Evolutionary conservation across 2,329 filamentous ascomycete species (phyloP), one percentile per base, ranked within the genome.

Genomic region (Dactylellina sp.): DNA sequence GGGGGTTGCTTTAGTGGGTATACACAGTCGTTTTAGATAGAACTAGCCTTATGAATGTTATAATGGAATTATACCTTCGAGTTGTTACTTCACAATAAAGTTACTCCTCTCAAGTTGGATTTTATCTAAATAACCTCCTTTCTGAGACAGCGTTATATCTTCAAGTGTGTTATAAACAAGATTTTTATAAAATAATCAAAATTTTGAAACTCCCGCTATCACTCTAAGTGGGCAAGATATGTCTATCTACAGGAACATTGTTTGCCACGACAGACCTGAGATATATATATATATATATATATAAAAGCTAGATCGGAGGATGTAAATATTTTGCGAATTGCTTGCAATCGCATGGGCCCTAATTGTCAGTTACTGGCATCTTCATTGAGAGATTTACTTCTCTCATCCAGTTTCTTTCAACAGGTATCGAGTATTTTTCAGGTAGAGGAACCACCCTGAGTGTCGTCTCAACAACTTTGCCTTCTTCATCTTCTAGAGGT

Each of bases 361-460:
- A 47, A 20, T 12, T 0, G 4, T 50, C 49, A 9, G 16, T 9
- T 12, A 32, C 16, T 5, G 39, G 24, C 40, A 74, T 62, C 18
- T 53, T 40, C 7, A 61, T 55, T 6, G 55, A 53, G 37, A 74
- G 61, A 35, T 74, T 74, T 11, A 74, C 60, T 24, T 74, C 70
- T 14, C 47, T 74, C 25, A 74, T 40, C 61, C 61, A 66, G 16
- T 61, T 61, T 18, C 42, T 66, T 12, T 66, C 57, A 24, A 74
- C 70, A 7, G 53, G 40, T 16, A 65, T 56, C 3, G 70, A 66
- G 35, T 60, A 74, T 9, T 24, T 55, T 24, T 47, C 46, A 7
- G 60, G 47, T 16, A 74, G 56, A 22, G 55, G 70, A 20, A 66
- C 70, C 9, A 74, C 70, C 39, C 47, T 60, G 7, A 74, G 20